Evolutionary conservation across 805 yeast species (phyloP), one percentile per base, ranked within the genome.

Genomic region (Candida coquimbonensis): DNA sequence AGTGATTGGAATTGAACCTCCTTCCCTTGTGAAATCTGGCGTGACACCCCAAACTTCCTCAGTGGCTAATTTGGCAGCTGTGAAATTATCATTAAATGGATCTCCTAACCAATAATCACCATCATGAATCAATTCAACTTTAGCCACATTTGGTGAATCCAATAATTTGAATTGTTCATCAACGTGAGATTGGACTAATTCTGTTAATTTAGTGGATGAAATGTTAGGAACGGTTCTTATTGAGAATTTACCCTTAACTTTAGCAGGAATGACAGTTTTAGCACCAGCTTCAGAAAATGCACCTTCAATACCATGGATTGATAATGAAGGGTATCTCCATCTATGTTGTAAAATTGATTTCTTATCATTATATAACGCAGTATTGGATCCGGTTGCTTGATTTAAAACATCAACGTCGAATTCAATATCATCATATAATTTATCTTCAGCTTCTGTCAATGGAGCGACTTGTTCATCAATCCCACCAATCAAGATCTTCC

Each of bases 1-100:
- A 21, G 99, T 91, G 65, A 93, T 90, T 53, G 99, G 99, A 62
- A 93, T 93, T 5, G 97, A 90, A 35, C 99, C 99, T 60, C 99
- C 99, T 72, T 93, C 99, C 73, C 99, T 83, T 36, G 98, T 95
- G 63, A 87, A 79, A 68, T 93, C 99, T 33, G 99, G 99, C 52
- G 87, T 95, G 40, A 91, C 80, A 53, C 87, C 83, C 90, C 96
- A 93, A 31, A 93, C 99, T 44, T 82, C 81, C 66, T 89, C 83
- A 38, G 99, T 93, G 47, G 99, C 99, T 65, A 83, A 80, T 44
- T 85, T 78, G 37, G 98, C 99, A 47, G 99, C 98, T 37, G 88
- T 80, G 74, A 91, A 93, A 40, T 87, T 78, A 53, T 85, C 90
- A 66, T 91, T 91, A 72, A 81, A 81, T 47, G 99, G 99, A 67